Conservation (phyloP, 139 green algal genomes). For the Tetradesmus obliquus region DNA sequence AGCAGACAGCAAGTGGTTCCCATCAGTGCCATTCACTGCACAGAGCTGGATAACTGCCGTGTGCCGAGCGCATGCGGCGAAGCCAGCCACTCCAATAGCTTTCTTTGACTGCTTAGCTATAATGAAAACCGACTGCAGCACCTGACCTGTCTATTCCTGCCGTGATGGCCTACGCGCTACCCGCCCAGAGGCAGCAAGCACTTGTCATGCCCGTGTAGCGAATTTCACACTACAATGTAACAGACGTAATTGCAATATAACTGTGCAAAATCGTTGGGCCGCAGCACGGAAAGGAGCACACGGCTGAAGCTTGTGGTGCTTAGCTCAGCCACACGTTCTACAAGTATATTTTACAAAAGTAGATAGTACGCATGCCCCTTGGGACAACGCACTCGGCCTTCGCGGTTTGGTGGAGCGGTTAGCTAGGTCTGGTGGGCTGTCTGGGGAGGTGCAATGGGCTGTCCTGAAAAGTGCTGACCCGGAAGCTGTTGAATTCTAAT, state of each 20-base stretch:
- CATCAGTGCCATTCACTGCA: not conserved
- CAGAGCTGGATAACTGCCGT: not conserved
- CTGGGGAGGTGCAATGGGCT: not conserved
- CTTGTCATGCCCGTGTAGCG: not conserved
- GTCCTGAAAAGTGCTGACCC: not conserved
- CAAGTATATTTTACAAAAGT: too few species aligned
- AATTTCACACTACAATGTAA: not conserved
- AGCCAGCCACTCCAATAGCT: not conserved
- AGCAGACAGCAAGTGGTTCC: not conserved
- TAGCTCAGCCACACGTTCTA: too few species aligned
- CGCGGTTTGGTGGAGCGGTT: not conserved
- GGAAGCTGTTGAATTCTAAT: too few species aligned
- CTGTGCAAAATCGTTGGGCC: not conserved
- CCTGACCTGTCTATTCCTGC: not conserved
- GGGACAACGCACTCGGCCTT: not conserved
- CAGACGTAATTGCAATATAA: not conserved
- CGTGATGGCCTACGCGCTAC: conserved; percentile 1
- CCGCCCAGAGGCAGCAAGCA: not conserved
- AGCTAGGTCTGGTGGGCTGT: not conserved
- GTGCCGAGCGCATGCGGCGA: not conserved
- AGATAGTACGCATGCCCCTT: too few species aligned
- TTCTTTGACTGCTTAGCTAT: not conserved
- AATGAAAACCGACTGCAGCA: not conserved
- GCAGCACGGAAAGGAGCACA: not conserved
- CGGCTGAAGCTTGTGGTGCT: too few species aligned